Evolutionary conservation across 768 basidiomycete genomes (phyloP).

Genomic region (Mycena belliarum): DNA sequence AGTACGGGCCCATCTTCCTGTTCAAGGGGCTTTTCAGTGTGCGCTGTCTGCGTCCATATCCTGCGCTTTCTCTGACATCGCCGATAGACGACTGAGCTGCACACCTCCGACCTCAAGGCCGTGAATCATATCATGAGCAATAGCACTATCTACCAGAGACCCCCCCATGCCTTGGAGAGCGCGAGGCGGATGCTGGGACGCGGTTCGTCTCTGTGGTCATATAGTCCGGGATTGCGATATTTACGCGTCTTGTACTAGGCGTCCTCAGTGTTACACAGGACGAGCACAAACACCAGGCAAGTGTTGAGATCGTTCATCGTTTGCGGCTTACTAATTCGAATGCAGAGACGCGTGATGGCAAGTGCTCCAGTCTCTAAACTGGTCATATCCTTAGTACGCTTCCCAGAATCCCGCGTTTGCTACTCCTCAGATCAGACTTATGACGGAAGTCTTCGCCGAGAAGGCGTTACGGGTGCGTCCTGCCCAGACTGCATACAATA

Average conservation of each 20-base stretch:
- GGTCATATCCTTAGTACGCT: background rate
- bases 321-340: too few relatives aligned
- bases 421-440: background rate
- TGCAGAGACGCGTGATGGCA: conserved; percentile 2
- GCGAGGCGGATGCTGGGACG: background rate
- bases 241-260: conserved; percentile 27
- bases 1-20: background rate
- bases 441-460: background rate
- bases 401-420: conserved; percentile 1
- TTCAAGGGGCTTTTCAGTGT: background rate
- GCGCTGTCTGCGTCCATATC: background rate
- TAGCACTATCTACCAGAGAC: conserved; percentile 41
- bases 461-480: background rate
- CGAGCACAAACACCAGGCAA: conserved; percentile 41
- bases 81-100: conserved; percentile 34
- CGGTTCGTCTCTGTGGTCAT: background rate
- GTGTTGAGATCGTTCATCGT: background rate
- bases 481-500: background rate
- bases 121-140: conserved; percentile 49
- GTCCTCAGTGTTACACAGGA: conserved; percentile 36
- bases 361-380: background rate
- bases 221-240: too few relatives aligned
- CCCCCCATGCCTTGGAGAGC: background rate
- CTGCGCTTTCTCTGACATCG: background rate
- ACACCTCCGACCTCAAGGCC: conserved; percentile 49